Base-by-base conservation (phyloP, 495 filamentous ascomycete species). In the Acidiella bohemica region DNA sequence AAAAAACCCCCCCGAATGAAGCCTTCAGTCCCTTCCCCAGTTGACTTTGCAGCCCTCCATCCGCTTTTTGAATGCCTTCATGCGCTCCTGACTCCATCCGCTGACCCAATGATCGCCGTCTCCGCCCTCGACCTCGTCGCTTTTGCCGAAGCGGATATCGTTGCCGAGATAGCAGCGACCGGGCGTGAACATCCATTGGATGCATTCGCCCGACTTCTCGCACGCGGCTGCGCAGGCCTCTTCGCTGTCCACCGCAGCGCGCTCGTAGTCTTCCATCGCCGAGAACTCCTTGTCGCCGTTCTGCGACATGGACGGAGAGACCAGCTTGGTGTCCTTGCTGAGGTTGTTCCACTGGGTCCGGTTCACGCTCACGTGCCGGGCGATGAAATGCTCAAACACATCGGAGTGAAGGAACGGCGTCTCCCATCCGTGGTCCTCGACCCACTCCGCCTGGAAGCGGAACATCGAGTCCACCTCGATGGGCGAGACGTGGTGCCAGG, bases 401-500 rank as follows among this genome's bases (percentile, higher is more conserved):
- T 61, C 41, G 18, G 32, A 28, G 43, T 42, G 45, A 10, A 59
- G 41, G 39, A 57, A 55, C 1, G 56, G 56, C 12, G 26, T 38
- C 1, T 51, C 28, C 55, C 53, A 60, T 40, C 58, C 56, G 22
- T 55, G 39, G 25, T 36, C 38, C 3, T 36, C 36, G 12, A 51
- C 43, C 57, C 57, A 61, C 3, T 43, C 44, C 20, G 16, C 26
- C 13, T 61, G 41, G 24, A 69, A 75, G 26, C 67, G 53, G 65
- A 66, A 77, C 36, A 77, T 59, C 11, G 50, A 50, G 38, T 61
- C 67, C 29, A 75, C 60, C 41, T 76, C 72, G 19, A 51, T 36
- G 41, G 61, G 56, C 13, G 63, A 60, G 48, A 80, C 60, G 50
- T 76, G 71, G 51, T 79, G 75, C 68, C 76, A 73, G 2, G 69